Evolutionary conservation across 345 rosid species (phyloP).

Genomic region (Heritiera littoralis): DNA sequence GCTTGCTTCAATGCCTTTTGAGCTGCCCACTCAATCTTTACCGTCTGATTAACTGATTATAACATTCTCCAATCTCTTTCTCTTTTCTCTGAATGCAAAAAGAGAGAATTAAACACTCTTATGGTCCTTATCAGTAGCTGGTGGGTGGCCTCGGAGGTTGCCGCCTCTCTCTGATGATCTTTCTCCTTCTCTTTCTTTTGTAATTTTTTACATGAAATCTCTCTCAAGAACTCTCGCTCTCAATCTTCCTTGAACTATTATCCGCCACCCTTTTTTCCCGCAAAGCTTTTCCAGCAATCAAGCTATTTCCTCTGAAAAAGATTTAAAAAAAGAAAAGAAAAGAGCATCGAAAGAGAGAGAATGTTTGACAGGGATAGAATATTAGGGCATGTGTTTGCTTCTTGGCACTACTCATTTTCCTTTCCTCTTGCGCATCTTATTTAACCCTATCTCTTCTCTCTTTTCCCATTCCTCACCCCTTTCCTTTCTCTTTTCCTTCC

Average conservation of each 20-base stretch:
- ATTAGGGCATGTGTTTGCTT: slow-evolving; percentile 62
- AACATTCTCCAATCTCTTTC: background rate
- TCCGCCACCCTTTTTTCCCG: slow-evolving; percentile 43
- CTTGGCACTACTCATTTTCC: slow-evolving; percentile 24
- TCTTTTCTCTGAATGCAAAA: background rate
- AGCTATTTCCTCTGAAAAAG: slow-evolving; percentile 42
- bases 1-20: background rate
- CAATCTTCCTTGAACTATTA: slow-evolving; percentile 42
- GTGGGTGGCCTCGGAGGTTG: slow-evolving; percentile 49
- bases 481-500: slow-evolving; percentile 31
- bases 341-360: background rate
- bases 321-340: slow-evolving; percentile 31
- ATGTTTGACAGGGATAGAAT: slow-evolving; percentile 39
- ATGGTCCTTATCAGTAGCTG: slow-evolving; percentile 71
- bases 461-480: slow-evolving; percentile 39
- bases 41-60: slow-evolving; percentile 29
- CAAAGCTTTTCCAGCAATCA: slow-evolving; percentile 79
- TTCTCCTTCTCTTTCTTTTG: background rate
- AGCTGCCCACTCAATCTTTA: slow-evolving; percentile 19
- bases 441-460: slow-evolving; percentile 54
- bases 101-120: slow-evolving; percentile 32
- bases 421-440: slow-evolving; percentile 43
- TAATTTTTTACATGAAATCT: background rate
- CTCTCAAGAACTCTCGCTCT: slow-evolving; percentile 27
- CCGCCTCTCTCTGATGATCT: slow-evolving; percentile 23